Conservation (phyloP, 805 yeast genomes). For the Starmerella sp. region DNA sequence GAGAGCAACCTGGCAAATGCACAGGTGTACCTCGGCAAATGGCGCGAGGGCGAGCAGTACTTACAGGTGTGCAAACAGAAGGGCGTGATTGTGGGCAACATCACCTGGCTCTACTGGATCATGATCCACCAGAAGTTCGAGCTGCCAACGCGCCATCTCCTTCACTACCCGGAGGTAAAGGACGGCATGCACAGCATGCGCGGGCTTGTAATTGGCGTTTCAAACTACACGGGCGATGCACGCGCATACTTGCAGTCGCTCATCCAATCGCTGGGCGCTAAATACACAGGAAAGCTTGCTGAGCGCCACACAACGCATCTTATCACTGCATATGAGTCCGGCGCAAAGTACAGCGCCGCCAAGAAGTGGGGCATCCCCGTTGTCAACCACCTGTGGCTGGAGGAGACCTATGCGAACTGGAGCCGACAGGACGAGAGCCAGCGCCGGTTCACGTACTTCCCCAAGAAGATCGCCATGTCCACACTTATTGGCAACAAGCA, state of each 20-base stretch:
- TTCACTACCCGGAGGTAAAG: constrained; percentile 59
- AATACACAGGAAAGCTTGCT: constrained; percentile 53
- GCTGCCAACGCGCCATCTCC: constrained; percentile 42
- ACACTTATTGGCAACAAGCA: constrained; percentile 44
- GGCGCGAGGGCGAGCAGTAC: constrained; percentile 49
- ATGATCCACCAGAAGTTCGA: constrained; percentile 45
- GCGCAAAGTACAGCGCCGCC: constrained; percentile 69
- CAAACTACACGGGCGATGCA: constrained; percentile 80
- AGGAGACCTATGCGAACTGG: constrained; percentile 64
- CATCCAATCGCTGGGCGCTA: constrained; percentile 61
- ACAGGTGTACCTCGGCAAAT: constrained; percentile 50
- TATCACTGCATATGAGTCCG: constrained; percentile 53
- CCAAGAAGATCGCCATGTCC: constrained; percentile 34
- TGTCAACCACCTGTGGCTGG: constrained; percentile 81
- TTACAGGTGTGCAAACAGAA: constrained; percentile 34
- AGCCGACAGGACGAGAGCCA: constrained; percentile 36
- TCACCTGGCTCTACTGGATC: constrained; percentile 67
- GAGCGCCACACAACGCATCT: constrained; percentile 59
- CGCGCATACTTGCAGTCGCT: constrained; percentile 57
- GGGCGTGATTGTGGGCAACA: constrained; percentile 44
- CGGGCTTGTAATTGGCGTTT: constrained; percentile 49
- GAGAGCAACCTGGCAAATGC: constrained; percentile 27
- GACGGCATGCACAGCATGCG: constrained; percentile 44
- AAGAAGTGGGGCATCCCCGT: constrained; percentile 53
- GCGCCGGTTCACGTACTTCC: constrained; percentile 41